Evolutionary conservation across 2,329 filamentous ascomycete genomes (phyloP), one percentile per base, ranked within the genome.

Genomic region (Hypoxylon sp.): DNA sequence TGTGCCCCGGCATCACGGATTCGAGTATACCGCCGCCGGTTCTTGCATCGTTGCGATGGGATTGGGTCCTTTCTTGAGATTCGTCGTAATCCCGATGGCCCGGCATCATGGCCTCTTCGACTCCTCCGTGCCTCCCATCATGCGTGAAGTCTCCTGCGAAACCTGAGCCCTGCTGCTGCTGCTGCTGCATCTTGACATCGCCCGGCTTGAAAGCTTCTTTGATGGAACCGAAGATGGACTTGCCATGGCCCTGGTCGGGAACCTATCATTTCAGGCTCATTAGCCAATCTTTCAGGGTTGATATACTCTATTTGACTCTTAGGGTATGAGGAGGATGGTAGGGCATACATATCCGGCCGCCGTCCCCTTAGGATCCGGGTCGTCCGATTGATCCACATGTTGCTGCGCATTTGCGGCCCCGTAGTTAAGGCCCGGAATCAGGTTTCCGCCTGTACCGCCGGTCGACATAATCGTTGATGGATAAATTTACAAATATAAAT

Each of bases 191-290:
- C 43, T 65, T 68, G 38, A 17, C 14, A 13, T 72, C 69, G 34
- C 65, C 63, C 2, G 69, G 69, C 23, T 63, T 67, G 3, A 72
- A 38, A 57, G 63, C 67, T 34, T 70, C 65, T 41, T 72, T 72
- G 50, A 72, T 28, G 28, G 52, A 43, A 9, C 57, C 63, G 13
- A 72, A 45, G 38, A 72, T 5, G 41, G 64, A 63, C 51, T 67
- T 70, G 32, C 38, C 25, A 5, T 64, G 52, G 36, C 48, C 32
- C 19, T 67, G 49, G 19, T 68, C 58, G 11, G 28, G 62, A 9
- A 46, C 45, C 63, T 68, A 19, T 43, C 14, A 11, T 34, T 14
- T 51, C 49, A 30, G 9, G 11, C 6, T 13, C 0, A 6, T 59
- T 13, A 19, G n/a, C 60, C 34, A 61, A 51, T 60, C 43, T n/a